Conservation (phyloP, 805 yeast genomes). For the Wickerhamiella sorbophila region DNA sequence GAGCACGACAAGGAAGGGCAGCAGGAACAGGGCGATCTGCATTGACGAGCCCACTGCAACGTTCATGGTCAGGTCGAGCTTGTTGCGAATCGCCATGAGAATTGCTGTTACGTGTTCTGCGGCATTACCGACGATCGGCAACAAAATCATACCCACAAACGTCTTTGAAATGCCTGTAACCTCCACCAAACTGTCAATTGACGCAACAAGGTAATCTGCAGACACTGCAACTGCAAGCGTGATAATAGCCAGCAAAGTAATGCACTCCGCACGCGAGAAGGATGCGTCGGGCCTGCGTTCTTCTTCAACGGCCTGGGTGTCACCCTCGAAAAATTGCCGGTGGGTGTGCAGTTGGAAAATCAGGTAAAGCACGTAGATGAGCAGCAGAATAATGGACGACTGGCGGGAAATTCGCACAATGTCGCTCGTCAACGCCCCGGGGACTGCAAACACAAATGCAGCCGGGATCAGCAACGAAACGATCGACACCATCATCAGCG, state of each 20-base stretch:
- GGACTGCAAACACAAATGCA: conserved; percentile 63
- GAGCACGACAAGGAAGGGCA: conserved; percentile 84
- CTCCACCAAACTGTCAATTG: conserved; percentile 79
- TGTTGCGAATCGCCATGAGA: conserved; percentile 80
- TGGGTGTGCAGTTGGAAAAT: conserved; percentile 85
- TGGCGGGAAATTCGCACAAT: conserved; percentile 73
- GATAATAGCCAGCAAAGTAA: conserved; percentile 40
- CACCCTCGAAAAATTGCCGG: conserved; percentile 53
- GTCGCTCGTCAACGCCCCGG: conserved; percentile 28
- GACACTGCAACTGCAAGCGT: conserved; percentile 75
- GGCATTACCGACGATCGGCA: conserved; percentile 96
- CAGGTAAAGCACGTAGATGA: conserved; percentile 65
- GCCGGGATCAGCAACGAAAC: conserved; percentile 88
- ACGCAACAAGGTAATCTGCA: conserved; percentile 88
- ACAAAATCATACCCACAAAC: conserved; percentile 81
- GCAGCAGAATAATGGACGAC: conserved; percentile 62
- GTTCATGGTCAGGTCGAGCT: conserved; percentile 94
- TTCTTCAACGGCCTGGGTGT: conserved; percentile 26
- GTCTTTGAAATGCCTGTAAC: conserved; percentile 82
- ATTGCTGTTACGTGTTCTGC: conserved; percentile 98
- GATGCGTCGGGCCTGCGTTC: conserved; percentile 21
- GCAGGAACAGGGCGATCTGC: conserved; percentile 88
- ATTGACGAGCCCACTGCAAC: conserved; percentile 94
- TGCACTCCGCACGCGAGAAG: conserved; percentile 40
- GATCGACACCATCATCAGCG: conserved; percentile 80